A percentile compares a stretch with the other conserved stretches of the same genome.
Evolutionary conservation across 2,329 filamentous ascomycete species (phyloP).

Genomic region (Raffaelea arxii): DNA sequence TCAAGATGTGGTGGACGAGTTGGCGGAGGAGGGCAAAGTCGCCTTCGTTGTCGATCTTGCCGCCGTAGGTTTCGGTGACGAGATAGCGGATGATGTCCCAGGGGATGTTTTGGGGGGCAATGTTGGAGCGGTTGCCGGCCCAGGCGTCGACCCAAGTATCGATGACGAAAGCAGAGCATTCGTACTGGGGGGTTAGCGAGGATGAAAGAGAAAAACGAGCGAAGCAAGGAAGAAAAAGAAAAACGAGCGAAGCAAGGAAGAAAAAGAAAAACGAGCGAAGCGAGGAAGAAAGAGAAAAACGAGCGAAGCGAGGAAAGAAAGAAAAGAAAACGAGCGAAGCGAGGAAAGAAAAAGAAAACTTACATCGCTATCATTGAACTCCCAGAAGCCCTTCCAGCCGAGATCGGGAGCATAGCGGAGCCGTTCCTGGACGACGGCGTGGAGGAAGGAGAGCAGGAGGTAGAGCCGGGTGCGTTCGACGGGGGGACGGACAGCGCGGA

Average conservation of each 20-base stretch:
- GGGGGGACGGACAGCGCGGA: slow-evolving; percentile 68
- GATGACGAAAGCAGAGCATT: slow-evolving; percentile 93
- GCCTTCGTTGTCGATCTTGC: slow-evolving; percentile 86
- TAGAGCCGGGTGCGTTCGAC: slow-evolving; percentile 89
- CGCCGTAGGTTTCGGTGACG: slow-evolving; percentile 89
- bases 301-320: slow-evolving; percentile 2
- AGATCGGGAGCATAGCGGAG: slow-evolving; percentile 87
- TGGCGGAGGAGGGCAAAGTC: slow-evolving; percentile 67
- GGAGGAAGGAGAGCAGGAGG: slow-evolving; percentile 83
- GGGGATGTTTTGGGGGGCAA: slow-evolving; percentile 86
- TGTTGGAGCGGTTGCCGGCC: slow-evolving; percentile 78
- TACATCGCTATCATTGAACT: slow-evolving; percentile 98
- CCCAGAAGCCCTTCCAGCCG: slow-evolving; percentile 99
- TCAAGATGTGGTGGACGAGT: slow-evolving; percentile 71
- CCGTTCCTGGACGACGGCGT: slow-evolving; percentile 91
- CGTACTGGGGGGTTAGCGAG: slow-evolving; percentile 58
- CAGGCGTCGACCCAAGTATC: slow-evolving; percentile 86
- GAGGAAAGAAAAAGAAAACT: slow-evolving; percentile 33
- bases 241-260: not conserved
- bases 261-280: not conserved
- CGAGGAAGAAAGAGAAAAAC: not conserved
- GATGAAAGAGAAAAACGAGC: slow-evolving; percentile 6
- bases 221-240: not conserved
- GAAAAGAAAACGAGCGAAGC: not conserved
- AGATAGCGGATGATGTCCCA: slow-evolving; percentile 94